Percentiles rank a stretch among this genome's conserved stretches.
Evolutionary conservation across 2,329 filamentous ascomycete genomes (phyloP).

Genomic region (Colletotrichum tanaceti): DNA sequence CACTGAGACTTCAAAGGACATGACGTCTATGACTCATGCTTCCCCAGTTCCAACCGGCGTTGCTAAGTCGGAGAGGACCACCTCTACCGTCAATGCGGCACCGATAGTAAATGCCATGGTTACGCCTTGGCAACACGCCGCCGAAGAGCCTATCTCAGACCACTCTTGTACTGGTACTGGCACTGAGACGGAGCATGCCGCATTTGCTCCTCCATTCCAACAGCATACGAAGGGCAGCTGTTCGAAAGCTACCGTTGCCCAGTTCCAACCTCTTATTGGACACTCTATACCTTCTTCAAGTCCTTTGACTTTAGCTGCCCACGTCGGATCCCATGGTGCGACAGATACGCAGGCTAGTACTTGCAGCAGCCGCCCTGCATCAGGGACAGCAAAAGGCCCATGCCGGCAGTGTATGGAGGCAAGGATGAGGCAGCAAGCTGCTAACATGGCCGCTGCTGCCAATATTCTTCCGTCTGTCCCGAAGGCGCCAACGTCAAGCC

Average conservation of each 20-base stretch:
- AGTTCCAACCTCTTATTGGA: not conserved
- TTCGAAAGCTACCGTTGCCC: not conserved
- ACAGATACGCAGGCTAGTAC: constrained; percentile 1
- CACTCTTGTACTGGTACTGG: constrained; percentile 3
- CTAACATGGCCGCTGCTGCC: constrained; percentile 11
- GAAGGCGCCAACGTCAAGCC: not conserved
- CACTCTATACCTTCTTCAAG: not conserved
- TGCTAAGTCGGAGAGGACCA: constrained; percentile 3
- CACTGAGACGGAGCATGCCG: not conserved
- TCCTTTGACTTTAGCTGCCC: not conserved
- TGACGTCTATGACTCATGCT: not conserved
- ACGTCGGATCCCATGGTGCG: constrained; percentile 6
- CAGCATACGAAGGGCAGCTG: not conserved
- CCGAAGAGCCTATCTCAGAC: not conserved
- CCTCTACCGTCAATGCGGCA: not conserved
- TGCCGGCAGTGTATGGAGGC: constrained; percentile 39
- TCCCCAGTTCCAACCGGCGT: constrained; percentile 6
- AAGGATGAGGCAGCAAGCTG: constrained; percentile 36
- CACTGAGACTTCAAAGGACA: constrained; percentile 37
- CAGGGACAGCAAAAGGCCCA: constrained; percentile 25
- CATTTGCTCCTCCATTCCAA: not conserved
- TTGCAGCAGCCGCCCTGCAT: constrained; percentile 18
- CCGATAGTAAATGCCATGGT: not conserved
- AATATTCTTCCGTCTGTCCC: not conserved
- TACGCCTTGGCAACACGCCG: not conserved